Base-by-base conservation (phyloP, 2,329 filamentous ascomycete species). In the Calonectria hongkongensis region DNA sequence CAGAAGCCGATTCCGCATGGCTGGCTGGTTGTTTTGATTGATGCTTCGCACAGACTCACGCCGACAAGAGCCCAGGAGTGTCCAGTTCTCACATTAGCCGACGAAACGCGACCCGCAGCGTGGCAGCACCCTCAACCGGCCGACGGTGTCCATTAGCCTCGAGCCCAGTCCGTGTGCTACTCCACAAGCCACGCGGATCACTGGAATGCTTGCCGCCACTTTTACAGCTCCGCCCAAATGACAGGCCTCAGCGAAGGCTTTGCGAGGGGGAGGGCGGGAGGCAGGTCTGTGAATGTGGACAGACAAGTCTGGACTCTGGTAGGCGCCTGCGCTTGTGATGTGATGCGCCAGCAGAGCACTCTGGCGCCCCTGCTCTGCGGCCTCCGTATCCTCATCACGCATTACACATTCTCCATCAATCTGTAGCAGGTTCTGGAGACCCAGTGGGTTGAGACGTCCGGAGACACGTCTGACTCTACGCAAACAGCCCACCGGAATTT, bases 151-250 rank as follows among this genome's bases (percentile, higher is more conserved):
- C 56, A 56, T 76, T 77, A 76, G 70, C 72, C 70, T 47, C 16
- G 36, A 66, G 62, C 43, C 39, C 50, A 68, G 75, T 72, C 72
- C 68, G 68, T 73, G 62, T 36, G 39, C 63, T 74, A 64, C 74
- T 80, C 78, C 78, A 79, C 78, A 80, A 78, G 78, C 78, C 78
- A 80, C 78, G 77, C 76, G 78, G 76, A 70, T 80, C 75, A 74
- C 74, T 73, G 75, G 78, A 79, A 79, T 79, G 76, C 68, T 76
- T 68, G 62, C 63, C 66, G 70, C 68, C 69, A 68, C 54, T 56
- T 50, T 67, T 54, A 15, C 64, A 69, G 48, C 50, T 73, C 27
- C 58, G 51, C 39, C 64, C 39, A 56, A 63, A 78, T 73, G 63
- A 63, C 68, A 68, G 71, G 65, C 71, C 73, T 70, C 36, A 71